A percentile compares a stretch with the other conserved stretches of the same genome.
Conservation (phyloP, 2,329 filamentous ascomycete genomes). For the Penicillium aurantiogriseum region DNA sequence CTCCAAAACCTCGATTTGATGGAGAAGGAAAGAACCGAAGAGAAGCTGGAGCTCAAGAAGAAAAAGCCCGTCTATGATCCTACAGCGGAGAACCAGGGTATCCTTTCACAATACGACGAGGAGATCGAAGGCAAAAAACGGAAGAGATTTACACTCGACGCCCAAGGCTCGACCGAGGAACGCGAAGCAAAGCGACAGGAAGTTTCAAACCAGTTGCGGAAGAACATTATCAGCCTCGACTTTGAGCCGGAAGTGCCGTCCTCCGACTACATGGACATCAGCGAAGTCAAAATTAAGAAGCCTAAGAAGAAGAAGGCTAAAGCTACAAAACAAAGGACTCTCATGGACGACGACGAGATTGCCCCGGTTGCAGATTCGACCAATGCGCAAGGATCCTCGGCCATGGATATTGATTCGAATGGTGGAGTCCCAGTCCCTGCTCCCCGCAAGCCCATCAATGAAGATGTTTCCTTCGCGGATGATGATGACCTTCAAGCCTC, state of each 20-base stretch:
- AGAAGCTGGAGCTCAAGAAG: slow-evolving; percentile 84
- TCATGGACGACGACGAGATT: slow-evolving; percentile 60
- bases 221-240: slow-evolving; percentile 74
- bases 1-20: slow-evolving; percentile 52
- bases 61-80: slow-evolving; percentile 87
- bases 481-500: slow-evolving; percentile 90
- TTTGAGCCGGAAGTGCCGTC: slow-evolving; percentile 63
- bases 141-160: slow-evolving; percentile 84
- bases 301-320: slow-evolving; percentile 84
- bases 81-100: slow-evolving; percentile 64
- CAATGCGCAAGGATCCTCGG: slow-evolving; percentile 43
- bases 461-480: slow-evolving; percentile 72
- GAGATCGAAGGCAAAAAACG: slow-evolving; percentile 88
- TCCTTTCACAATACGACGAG: slow-evolving; percentile 92
- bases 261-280: slow-evolving; percentile 85
- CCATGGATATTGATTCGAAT: slow-evolving; percentile 76
- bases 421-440: slow-evolving; percentile 37
- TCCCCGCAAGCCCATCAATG: slow-evolving; percentile 62
- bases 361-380: slow-evolving; percentile 40
- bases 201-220: slow-evolving; percentile 60
- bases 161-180: slow-evolving; percentile 66
- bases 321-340: slow-evolving; percentile 65
- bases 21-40: slow-evolving; percentile 48
- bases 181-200: slow-evolving; percentile 55
- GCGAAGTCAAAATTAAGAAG: slow-evolving; percentile 90